Evolutionary conservation across 2,329 filamentous ascomycete species (phyloP).

Genomic region (Lojkania enalia): DNA sequence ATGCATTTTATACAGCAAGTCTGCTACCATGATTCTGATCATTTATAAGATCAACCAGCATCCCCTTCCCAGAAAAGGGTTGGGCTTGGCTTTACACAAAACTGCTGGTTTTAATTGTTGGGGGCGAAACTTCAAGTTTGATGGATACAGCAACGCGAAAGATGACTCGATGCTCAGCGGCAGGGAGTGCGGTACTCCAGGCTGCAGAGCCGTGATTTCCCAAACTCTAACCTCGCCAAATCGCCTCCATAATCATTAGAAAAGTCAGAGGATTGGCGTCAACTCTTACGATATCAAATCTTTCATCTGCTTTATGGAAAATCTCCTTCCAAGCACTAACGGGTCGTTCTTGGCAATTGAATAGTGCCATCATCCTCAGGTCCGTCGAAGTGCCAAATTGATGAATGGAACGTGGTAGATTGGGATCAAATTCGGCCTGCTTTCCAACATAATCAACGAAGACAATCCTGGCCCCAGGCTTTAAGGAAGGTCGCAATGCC

Average conservation of each 20-base stretch:
- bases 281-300: constrained; percentile 46
- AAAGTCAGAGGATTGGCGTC: constrained; percentile 28
- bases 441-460: constrained; percentile 35
- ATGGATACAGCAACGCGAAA: no score
- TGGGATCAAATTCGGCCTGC: constrained; percentile 27
- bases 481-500: constrained; percentile 24
- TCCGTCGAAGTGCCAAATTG: constrained; percentile 47
- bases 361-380: constrained; percentile 56
- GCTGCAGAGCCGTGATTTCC: no score
- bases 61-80: no score
- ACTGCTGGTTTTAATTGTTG: no score
- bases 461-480: constrained; percentile 21
- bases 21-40: no score
- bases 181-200: no score
- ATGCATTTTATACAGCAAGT: no score
- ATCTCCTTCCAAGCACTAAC: constrained; percentile 53
- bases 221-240: constrained; percentile 31
- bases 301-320: constrained; percentile 51
- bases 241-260: constrained; percentile 33
- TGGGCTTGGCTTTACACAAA: no score
- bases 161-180: no score
- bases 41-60: no score
- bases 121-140: no score
- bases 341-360: constrained; percentile 54
- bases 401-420: constrained; percentile 26